Evolutionary conservation across 2,329 filamentous ascomycete genomes (phyloP), one percentile per base, ranked within the genome.

Genomic region (Paracoccidioides lutzii): DNA sequence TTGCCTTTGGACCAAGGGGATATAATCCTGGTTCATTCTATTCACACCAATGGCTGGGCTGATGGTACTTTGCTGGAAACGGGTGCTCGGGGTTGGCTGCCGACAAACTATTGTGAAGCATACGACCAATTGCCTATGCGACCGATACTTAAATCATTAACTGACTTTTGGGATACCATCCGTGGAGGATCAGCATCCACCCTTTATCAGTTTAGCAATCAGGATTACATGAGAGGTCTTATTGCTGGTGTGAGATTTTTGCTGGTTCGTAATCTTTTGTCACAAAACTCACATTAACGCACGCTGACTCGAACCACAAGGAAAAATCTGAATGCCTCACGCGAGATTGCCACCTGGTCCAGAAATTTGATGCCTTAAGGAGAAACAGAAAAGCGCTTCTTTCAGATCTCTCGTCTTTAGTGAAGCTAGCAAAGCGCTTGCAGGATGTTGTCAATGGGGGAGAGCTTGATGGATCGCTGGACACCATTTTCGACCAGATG

Each of bases 1-100:
- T 77, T 96, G 9, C 87, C 90, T 28, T 79, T 98, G 56, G 87
- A 88, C 62, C 85, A 93, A 67, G 93, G 93, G 57, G 93, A 98
- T 66, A 82, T 98, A 51, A 85, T 98, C 54, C 74, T 98, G 57
- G 87, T 98, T 28, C 93, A 98, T 71, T 96, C 93, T 3, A 88
- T 97, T 62, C 93, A 98, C 71, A 93, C 89, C 58, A 98, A 97
- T 74, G 93, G 93, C 63, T 98, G 93, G 93, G 93, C 93, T 37
- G 93, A 98, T 69, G 93, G 93, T 53, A 98, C 93, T 0, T 76
- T 96, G 43, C 74, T 98, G 59, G 80, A 85, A 30, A 88, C 90
- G 2, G 91, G 91, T 32, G 86, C 87, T 52, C 81, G 93, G 62
- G 93, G 93, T 59, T 98, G 93, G 93, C 76, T 98, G 58, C 93